Base-by-base conservation (phyloP, 1,284 basidiomycete species). In the Ganoderma leucocontextum region DNA sequence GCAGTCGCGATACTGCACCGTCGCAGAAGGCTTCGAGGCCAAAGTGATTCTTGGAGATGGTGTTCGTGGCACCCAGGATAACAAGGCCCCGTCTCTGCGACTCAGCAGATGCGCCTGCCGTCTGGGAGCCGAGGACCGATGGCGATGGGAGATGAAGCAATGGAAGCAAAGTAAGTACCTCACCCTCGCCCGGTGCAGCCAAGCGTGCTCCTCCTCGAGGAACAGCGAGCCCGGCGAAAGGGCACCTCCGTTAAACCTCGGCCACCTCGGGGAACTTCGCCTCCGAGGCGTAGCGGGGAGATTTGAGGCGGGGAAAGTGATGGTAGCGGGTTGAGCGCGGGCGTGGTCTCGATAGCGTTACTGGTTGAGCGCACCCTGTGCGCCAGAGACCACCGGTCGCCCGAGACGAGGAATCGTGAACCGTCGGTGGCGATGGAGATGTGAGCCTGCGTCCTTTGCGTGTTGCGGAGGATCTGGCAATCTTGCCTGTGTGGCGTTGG, bases 291-390 rank as follows among this genome's bases (percentile, higher is more conserved):
- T 85, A 59, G 94, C 92, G 38, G 97, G 97, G 83, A n/a, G n/a
- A n/a, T 98, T 99, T 41, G 94, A 96, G 22, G 98, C n/a, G 89
- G 60, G 95, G 87, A 98, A 98, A 80, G 98, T 91, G 84, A 98
- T 97, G 97, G 96, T 25, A 91, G 88, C 25, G 89, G 84, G 82
- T 97, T 98, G 74, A 94, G 85, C 61, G 88, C 85, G n/a, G 92
- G 89, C 95, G 98, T 97, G 13, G 87, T 83, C 74, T 89, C 84
- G 70, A 98, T 89, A 64, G 95, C 91, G 13, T n/a, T 86, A 83
- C 67, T 91, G 85, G 69, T 85, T 88, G 82, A 98, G 98, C 1
- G 95, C 93, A 60, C 91, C 91, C 83, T 88, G 67, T 59, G 19
- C 41, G 33, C 17, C 36, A n/a, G 17, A 55, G 42, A n/a, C 59